Base-by-base conservation (phyloP, 768 basidiomycete genomes). In the Trametes gibbosa region DNA sequence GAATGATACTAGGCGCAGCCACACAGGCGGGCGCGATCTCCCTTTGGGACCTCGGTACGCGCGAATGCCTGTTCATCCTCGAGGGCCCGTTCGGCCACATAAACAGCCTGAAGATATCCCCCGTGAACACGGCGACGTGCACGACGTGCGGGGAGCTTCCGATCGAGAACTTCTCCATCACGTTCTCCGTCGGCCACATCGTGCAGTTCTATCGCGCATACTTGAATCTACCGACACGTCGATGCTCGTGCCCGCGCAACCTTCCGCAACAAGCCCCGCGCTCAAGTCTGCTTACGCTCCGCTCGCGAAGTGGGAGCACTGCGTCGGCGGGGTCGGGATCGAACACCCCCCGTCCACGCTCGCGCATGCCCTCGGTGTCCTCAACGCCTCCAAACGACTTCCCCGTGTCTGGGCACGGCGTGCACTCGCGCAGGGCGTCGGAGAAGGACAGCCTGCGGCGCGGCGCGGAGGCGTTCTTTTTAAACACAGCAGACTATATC, bases 371-470 rank as follows among this genome's bases (percentile, higher is more conserved):
- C 16, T 79, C 82, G 4, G 74, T 75, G 19, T 68, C 81, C 24
- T 70, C 74, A 24, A 51, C 63, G 32, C 67, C 69, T 19, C 69
- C 77, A 0, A 73, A 81, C 5, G 75, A 82, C 9, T 94, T 92
- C 69, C 92, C 92, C 12, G 81, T 94, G 23, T 92, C 89, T 6
- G 90, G 79, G 2, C 91, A 91, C 66, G 92, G 89, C 19, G 80
- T 87, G 39, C 84, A 92, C 69, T 85, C 89, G 24, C 81, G 90
- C 46, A 79, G 90, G 50, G 78, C 80, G 21, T 88, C 87, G 2
- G 90, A 91, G 67, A 89, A 87, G 70, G 64, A 64, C 39, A 53
- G 35, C 48, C 39, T 59, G 2, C 64, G 66, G 25, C 65, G 66
- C 13, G 61, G 14, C 17, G 58, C 66, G 29, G 69, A 70, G 42